Evolutionary conservation across 176 grass and related monocot genomes (phyloP), one percentile per base, ranked within the genome.

Genomic region (Saccharum officinarum): DNA sequence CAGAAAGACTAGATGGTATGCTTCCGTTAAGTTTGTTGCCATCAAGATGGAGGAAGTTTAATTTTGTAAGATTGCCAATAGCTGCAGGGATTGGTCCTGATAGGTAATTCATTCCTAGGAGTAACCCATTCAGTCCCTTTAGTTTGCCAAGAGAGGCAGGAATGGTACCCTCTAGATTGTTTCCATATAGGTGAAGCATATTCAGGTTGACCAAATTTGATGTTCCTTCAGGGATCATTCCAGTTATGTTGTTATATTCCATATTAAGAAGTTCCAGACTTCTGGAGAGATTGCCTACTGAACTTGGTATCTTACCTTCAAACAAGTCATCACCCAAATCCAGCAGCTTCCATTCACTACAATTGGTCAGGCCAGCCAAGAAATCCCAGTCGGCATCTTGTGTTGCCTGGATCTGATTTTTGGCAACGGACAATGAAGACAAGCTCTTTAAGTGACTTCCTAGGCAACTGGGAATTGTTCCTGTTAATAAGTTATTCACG

Each of bases 361-460:
- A 80, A 37, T 86, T 86, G 59, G 76, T 14, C 76, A 86, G 50
- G 52, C 84, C 63, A 25, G 26, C 25, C 54, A 86, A 25, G 34
- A 80, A 86, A 8, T 14, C 84, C 76, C 41, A 86, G 41, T 39
- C 67, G 15, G 40, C 84, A 86, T 73, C 76, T 22, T 63, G 46
- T 49, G 30, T 73, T 79, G 67, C 84, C 62, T 86, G 22, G 0
- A 86, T 57, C 6, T 86, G 54, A 86, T 86, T 86, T 49, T 18
- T 4, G 13, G 25, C n/a, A 18, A 86, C 10, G 30, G 8, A 1
- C 17, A 80, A 76, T 6, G 11, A 30, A 45, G 25, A 31, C 38
- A 80, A 73, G 6, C 46, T 78, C 63, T 55, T 77, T 55, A 78
- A 38, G 8, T 17, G 39, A 86, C 2, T 46, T 47, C 84, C 67